Base-by-base conservation (phyloP, 1,284 basidiomycete genomes). In the Lignosus rhinocerotis region DNA sequence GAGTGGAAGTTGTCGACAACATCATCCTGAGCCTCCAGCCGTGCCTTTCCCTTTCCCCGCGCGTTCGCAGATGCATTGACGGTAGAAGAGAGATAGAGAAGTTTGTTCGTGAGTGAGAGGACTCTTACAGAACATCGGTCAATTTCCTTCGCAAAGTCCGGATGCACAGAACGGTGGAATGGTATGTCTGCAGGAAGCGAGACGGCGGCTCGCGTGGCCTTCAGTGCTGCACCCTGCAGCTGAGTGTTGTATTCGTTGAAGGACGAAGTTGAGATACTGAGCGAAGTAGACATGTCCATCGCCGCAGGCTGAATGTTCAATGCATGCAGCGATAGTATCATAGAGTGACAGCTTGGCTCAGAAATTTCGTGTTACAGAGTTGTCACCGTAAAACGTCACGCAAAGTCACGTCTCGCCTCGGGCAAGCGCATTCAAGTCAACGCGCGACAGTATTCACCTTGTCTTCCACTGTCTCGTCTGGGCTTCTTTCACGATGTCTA, bases 141-240 rank as follows among this genome's bases (percentile, higher is more conserved):
- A 25, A 93, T 73, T 57, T 86, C 82, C 50, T 76, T 79, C 2
- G 87, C 87, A 60, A 96, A 81, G 12, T 76, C 78, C 14, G 81
- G 75, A 72, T 96, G 90, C 62, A 97, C 82, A 2, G 94, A 92
- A 41, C 91, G 86, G 73, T 96, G 90, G 72, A 96, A 96, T 45
- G 80, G 75, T 59, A 96, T 76, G 73, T 96, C 94, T 10, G 74
- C 55, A 12, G 89, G 88, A 6, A 91, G 74, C 0, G 75, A 75
- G 5, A 81, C 81, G 0, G 88, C 80, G 53, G 79, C 75, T 58
- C 83, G 80, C 3, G 87, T 89, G 5, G 86, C 78, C 51, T 81
- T 79, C 16, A 91, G 78, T 0, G 85, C 86, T 16, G 78, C 72
- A 0, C 73, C 72, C 68, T 90, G 90, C 2, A 90, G 69, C 36